Evolutionary conservation across 1,139 yeast genomes (phyloP), one percentile per base, ranked within the genome.

Genomic region (Protomyces inundatus): DNA sequence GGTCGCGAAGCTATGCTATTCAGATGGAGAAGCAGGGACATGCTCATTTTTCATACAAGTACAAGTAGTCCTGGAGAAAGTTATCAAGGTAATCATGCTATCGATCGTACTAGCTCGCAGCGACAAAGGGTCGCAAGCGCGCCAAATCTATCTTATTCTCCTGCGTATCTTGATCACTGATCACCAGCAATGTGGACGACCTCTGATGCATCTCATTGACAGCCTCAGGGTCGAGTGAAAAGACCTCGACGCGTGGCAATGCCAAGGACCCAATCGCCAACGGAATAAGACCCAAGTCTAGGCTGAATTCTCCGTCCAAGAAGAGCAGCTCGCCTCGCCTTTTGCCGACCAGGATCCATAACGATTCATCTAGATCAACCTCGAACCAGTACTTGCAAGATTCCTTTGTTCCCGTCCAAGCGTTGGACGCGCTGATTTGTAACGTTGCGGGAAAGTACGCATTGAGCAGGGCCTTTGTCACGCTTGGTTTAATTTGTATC

Each of bases 291-390:
- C 48, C 48, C 12, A 42, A 5, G 12, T 14, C 23, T 10, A 16
- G 12, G 10, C 16, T 7, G 33, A 23, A 42, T 42, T 42, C 30
- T 14, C 48, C 48, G 16, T 42, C 32, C 33, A 9, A 10, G 10
- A 42, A 7, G 48, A 9, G 10, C 14, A 57, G 40, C 32, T 16
- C 9, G 16, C 55, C 57, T 33, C 53, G 52, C 12, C 35, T 34
- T 32, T 53, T 52, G 9, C 63, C 63, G 14, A 35, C 56, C 16
- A 52, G n/a, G 12, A 59, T 14, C 63, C 63, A 59, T 4, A 39
- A 30, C 2, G 16, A 16, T n/a, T 52, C 56, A 23, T 59, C 63
- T 4, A 42, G 42, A 7, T 59, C 46, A 16, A 59, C 36, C 6
- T 52, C 63, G 46, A 59, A 52, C 48, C 35, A 33, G 4, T 6